These are phyloP conservation scores for Alternaria sp. DNA, from an alignment of 2,329 filamentous ascomycete species.

Conservation along the genomic window DNA sequence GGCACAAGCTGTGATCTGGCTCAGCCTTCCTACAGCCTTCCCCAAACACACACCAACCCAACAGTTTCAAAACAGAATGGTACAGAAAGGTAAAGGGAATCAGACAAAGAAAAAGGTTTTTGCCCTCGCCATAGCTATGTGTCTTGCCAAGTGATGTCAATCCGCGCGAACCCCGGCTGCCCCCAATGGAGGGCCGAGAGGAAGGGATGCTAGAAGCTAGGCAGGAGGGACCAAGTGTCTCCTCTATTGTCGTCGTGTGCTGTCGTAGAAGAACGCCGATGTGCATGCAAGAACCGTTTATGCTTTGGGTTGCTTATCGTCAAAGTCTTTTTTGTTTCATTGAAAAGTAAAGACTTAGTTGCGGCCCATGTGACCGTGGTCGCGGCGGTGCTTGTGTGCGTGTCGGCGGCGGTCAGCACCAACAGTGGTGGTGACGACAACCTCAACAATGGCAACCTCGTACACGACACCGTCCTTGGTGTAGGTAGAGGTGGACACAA, in stretches of 20 bases:
- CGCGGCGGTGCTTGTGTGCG: conserved; percentile 32
- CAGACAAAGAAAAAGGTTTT: background rate
- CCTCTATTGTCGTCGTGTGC: background rate
- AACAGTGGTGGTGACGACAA: conserved; percentile 51
- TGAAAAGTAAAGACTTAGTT: conserved; percentile 2
- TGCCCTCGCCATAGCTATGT: background rate
- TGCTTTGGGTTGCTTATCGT: background rate
- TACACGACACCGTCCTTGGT: conserved; percentile 53
- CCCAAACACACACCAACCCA: conserved; percentile 3
- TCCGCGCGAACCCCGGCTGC: background rate
- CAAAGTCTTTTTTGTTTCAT: conserved; percentile 1
- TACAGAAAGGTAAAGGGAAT: background rate
- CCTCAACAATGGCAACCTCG: conserved; percentile 54
- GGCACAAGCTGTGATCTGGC: conserved; percentile 13
- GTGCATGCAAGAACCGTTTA: background rate
- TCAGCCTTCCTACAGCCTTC: conserved; percentile 17
- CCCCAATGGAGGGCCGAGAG: background rate
- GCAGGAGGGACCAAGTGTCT: background rate
- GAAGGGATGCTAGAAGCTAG: background rate
- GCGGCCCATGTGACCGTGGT: conserved; percentile 24
- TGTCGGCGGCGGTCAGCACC: conserved; percentile 29
- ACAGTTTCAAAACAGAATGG: background rate
- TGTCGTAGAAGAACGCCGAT: background rate
- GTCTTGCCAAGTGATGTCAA: background rate
- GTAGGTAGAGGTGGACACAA: conserved; percentile 51